Percentiles rank a stretch among this genome's conserved stretches.
phyloP scores from a whole-genome alignment of 1,139 yeast genomes.

The Scheffersomyces titani region DNA sequence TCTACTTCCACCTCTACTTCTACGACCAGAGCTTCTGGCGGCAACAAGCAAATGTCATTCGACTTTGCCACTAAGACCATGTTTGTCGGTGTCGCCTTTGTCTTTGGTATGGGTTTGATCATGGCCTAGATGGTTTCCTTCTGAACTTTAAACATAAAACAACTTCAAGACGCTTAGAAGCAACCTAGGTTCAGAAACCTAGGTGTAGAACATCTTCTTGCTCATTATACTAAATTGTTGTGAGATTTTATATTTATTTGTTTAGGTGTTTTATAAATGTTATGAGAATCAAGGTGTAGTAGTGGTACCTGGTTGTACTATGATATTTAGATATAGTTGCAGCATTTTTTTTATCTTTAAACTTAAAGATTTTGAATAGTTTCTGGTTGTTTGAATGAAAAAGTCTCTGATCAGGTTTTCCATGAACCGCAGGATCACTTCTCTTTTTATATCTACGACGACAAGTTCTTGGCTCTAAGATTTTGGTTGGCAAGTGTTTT shows the following conservation, averaged over 20 bases:
- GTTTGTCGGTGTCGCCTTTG: constrained; percentile 21
- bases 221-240: background rate
- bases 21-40: constrained; percentile 10
- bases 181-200: background rate
- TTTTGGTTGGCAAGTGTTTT: too few species aligned
- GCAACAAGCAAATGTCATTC: constrained; percentile 16
- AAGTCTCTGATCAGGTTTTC: background rate
- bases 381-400: too few species aligned
- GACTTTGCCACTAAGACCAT: constrained; percentile 18
- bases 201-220: background rate
- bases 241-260: background rate
- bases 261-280: background rate
- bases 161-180: background rate
- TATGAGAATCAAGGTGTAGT: background rate
- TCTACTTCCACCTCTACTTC: constrained; percentile 7
- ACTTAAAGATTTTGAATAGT: too few species aligned
- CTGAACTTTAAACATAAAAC: background rate
- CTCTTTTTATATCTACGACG: background rate
- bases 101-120: constrained; percentile 16
- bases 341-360: too few species aligned
- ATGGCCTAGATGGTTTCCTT: constrained; percentile 7
- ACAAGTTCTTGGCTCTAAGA: background rate
- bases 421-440: background rate
- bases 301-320: background rate
- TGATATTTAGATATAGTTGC: background rate